These are phyloP conservation scores for Picea glauca DNA, from an alignment of 75 land plant species.

Conservation along the genomic window DNA sequence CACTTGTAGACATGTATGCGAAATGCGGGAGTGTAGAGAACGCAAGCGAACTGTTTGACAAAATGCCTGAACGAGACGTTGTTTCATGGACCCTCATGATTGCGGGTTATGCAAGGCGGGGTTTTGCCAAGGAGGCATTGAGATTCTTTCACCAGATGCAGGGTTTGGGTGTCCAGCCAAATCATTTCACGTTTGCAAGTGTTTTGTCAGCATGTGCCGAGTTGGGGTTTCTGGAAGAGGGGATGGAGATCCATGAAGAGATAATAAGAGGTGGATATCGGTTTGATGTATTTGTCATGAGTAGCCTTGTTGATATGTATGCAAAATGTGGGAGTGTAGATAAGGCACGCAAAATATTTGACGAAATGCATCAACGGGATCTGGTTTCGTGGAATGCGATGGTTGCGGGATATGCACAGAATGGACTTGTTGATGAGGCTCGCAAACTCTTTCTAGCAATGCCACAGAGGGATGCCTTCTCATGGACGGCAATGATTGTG, in stretches of 20 bases:
- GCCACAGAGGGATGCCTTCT: background rate
- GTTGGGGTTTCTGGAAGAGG: too few relatives aligned
- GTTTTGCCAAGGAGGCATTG: too few relatives aligned
- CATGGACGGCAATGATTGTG: constrained; percentile 15
- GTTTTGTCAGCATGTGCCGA: too few relatives aligned
- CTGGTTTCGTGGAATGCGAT: background rate
- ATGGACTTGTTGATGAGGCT: background rate
- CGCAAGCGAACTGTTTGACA: constrained; percentile 32
- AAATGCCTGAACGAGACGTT: constrained; percentile 23
- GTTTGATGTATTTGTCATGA: background rate
- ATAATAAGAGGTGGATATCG: background rate
- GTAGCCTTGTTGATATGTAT: background rate
- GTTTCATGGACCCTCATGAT: constrained; percentile 51
- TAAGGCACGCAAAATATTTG: background rate
- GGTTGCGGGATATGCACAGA: background rate
- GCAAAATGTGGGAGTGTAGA: background rate
- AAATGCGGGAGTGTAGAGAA: constrained; percentile 32
- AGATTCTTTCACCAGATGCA: too few relatives aligned
- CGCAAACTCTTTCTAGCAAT: background rate
- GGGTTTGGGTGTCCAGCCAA: too few relatives aligned
- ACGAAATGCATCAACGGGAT: background rate
- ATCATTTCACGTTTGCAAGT: too few relatives aligned
- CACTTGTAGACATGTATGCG: constrained; percentile 45
- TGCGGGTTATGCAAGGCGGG: constrained; percentile 7
- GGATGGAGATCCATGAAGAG: too few relatives aligned